Percentiles rank a stretch among this genome's conserved stretches.
Conservation (phyloP, 192 early-diverging fungal genomes). For the Podila horticola region DNA sequence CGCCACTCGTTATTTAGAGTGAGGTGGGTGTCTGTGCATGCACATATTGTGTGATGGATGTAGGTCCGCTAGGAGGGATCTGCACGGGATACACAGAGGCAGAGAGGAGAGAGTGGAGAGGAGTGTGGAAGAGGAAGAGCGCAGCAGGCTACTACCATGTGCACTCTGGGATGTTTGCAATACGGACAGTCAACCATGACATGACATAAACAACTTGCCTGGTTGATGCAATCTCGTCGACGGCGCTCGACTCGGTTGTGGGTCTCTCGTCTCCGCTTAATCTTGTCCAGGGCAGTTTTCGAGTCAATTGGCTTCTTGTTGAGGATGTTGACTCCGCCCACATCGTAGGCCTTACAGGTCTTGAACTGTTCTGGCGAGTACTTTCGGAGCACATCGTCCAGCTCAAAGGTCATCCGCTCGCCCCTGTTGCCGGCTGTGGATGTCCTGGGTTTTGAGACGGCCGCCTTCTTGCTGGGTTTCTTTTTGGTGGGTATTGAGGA, state of each 20-base stretch:
- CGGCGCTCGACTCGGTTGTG: constrained; percentile 80
- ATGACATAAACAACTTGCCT: constrained; percentile 12
- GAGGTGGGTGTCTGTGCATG: no score
- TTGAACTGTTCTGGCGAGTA: constrained; percentile 47
- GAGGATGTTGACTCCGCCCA: constrained; percentile 79
- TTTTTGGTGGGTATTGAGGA: background rate
- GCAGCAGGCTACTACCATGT: no score
- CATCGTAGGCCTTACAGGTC: constrained; percentile 47
- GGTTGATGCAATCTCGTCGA: constrained; percentile 71
- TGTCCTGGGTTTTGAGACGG: background rate
- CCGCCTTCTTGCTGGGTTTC: constrained; percentile 11
- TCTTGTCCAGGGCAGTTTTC: constrained; percentile 71
- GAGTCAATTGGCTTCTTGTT: constrained; percentile 76
- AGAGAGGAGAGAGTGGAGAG: no score
- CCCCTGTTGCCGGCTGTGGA: constrained; percentile 18
- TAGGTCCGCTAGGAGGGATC: no score
- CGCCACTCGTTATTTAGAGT: background rate
- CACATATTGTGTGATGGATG: no score
- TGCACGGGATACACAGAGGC: no score
- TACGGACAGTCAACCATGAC: no score
- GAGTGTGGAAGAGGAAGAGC: no score
- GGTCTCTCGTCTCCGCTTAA: constrained; percentile 74
- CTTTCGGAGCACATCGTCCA: constrained; percentile 36
- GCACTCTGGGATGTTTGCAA: no score
- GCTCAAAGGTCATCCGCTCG: constrained; percentile 43